Percentiles rank a stretch among this genome's conserved stretches.
Conservation (phyloP, 768 basidiomycete genomes). For the Boletus sp. region DNA sequence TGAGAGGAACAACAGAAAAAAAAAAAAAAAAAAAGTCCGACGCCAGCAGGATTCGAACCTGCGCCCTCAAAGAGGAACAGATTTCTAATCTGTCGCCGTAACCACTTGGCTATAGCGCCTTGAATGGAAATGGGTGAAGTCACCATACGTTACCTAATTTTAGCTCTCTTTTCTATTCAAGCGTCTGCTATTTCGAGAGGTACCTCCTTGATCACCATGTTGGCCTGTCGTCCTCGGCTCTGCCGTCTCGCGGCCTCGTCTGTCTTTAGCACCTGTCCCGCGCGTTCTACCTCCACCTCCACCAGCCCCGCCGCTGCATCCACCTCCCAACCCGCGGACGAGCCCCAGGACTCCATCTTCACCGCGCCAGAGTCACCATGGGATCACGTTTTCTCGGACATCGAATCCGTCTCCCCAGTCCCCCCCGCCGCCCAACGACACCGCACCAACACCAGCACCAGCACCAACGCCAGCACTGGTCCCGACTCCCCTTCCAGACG, state of each 20-base stretch:
- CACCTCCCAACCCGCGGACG: not conserved
- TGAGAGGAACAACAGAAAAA: no score
- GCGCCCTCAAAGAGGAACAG: constrained; percentile 38
- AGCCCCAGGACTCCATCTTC: constrained; percentile 32
- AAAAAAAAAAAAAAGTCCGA: constrained; percentile 25
- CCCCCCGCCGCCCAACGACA: constrained; percentile 16
- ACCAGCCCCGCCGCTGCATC: not conserved
- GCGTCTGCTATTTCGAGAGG: constrained; percentile 39
- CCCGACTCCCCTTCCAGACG: not conserved
- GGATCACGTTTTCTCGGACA: constrained; percentile 52
- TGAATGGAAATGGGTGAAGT: not conserved
- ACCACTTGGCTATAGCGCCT: constrained; percentile 75
- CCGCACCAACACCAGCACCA: constrained; percentile 5
- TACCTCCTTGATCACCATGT: constrained; percentile 14
- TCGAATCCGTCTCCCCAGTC: constrained; percentile 33
- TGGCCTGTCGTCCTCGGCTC: constrained; percentile 14
- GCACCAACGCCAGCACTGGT: not conserved
- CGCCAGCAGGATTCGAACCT: constrained; percentile 43
- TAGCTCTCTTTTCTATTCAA: no score
- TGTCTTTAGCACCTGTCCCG: not conserved
- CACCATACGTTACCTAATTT: fast-evolving
- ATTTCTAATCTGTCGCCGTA: constrained; percentile 71
- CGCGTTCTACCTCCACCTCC: not conserved
- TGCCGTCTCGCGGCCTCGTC: not conserved
- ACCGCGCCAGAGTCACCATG: constrained; percentile 39